Base-by-base conservation (phyloP, 306 rosid genomes). In the Lathyrus sativus region DNA sequence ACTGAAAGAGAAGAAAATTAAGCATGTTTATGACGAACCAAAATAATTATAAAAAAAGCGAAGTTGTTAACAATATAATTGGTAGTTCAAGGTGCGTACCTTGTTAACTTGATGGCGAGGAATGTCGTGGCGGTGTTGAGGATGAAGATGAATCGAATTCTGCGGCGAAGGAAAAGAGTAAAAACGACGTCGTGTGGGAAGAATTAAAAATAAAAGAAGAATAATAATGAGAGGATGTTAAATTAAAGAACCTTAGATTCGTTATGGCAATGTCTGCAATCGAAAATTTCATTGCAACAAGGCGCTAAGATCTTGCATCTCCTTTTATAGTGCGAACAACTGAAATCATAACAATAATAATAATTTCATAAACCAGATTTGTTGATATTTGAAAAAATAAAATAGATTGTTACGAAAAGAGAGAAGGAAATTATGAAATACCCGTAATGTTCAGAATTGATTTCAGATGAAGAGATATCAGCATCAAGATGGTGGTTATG, bases 61-160 rank as follows among this genome's bases (percentile, higher is more conserved):
- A 1, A 24, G 26, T 24, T 28, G 31, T 28, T 28, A 28, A 28
- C 3, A 4, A 4, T 28, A 28, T 19, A 19, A 3, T 28, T 28
- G 4, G 3, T 28, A 28, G 31, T 28, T 2, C 0, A 1, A 39
- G 44, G 44, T 39, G 11, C 19, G 1, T 46, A 49, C 93, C 81
- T 78, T 70, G 70, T 85, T 80, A 78, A 90, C 37, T 56, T 90
- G 86, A 74, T 87, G 93, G 79, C 89, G 91, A 73, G 96, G 93
- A 84, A 90, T 22, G 37, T 87, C 91, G 38, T 90, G 96, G 53
- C 88, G 85, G 43, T 83, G 73, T 31, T 62, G 35, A 39, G 83
- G 87, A 59, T 73, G 74, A n/a, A 87, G 73, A 33, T 84, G 85
- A 63, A 87, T 65, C 4, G 89, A 78, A 70, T 90, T 90, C 96